Evolutionary conservation across 805 yeast genomes (phyloP), one percentile per base, ranked within the genome.

Genomic region (Spencermartinsiella europaea): DNA sequence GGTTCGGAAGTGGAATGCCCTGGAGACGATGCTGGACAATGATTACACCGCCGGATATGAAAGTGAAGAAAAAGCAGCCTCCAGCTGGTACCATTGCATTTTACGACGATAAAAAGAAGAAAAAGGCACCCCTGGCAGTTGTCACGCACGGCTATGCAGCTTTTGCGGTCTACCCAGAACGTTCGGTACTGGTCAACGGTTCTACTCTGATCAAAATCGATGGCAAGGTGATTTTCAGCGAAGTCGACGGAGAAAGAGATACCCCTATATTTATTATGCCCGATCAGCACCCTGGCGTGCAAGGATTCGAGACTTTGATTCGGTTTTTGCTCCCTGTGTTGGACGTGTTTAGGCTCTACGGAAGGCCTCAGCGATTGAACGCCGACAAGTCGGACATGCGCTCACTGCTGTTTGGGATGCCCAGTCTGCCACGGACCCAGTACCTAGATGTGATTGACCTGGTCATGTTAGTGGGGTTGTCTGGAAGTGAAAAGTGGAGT

Each of bases 1-100:
- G 98, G 54, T 93, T 91, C 65, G 98, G 99, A 16, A 78, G 93
- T 7, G 99, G 99, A 20, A 87, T 88, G 95, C 96, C 97, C 1
- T 93, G 97, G 97, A 85, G 83, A 61, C 76, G 95, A 49, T 91
- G 96, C 61, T 93, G 78, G 70, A 91, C 95, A 2, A 96, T 90
- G 8, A 77, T 91, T 47, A 90, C 54, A 69, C 89, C 57, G 53
- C 70, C 34, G 60, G 58, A 80, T 64, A 53, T 67, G 64, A 51
- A 67, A 64, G 66, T 58, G 53, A 74, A 64, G 55, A 63, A 65
- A 49, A 65, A 65, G 40, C 57, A 62, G 36, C 71, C 76, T 5
- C 53, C 55, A 3, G 49, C 55, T 12, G 96, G 96, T 25, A 74
- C 80, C 55, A 79, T 88, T 20, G 70, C 78, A n/a, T 84, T 93